phyloP scores from a whole-genome alignment of 2,329 filamentous ascomycete species.

The Ceratocystis huliohia region DNA sequence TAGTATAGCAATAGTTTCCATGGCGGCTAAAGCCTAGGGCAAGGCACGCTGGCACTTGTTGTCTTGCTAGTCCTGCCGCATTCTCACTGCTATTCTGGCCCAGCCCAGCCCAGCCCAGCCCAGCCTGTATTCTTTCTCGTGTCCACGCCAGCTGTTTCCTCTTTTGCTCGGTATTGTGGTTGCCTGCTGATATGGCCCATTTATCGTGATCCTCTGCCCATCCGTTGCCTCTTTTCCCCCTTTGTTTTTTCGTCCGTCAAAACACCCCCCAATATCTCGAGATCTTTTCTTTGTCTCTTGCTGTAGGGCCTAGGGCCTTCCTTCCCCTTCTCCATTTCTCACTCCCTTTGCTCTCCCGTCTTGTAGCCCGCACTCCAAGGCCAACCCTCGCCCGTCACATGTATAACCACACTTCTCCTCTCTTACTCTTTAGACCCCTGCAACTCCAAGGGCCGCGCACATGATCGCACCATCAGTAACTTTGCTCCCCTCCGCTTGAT shows the following conservation, averaged over 20 bases:
- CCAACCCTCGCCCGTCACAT: not conserved
- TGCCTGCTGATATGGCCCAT: not conserved
- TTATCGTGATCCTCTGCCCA: not conserved
- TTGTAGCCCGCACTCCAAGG: not conserved
- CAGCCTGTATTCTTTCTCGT: not conserved
- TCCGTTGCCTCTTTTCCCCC: not conserved
- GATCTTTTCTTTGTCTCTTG: not conserved
- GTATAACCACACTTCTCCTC: not conserved
- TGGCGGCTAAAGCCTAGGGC: no score
- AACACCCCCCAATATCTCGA: not conserved
- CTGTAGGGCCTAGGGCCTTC: no score
- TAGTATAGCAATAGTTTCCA: no score
- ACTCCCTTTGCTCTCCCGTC: not conserved
- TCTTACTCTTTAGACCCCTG: not conserved
- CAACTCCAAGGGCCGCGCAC: not conserved
- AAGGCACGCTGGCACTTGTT: no score
- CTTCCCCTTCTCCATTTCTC: not conserved
- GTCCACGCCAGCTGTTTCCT: not conserved
- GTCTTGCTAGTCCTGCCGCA: no score
- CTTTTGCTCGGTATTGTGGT: not conserved
- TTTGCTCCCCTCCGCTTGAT: not conserved
- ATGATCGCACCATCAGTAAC: constrained; percentile 2
- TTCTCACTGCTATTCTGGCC: no score
- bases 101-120: no score
- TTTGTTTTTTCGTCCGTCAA: not conserved